Evolutionary conservation across 139 green algal species (phyloP).

Genomic region (Chlorella sp.): DNA sequence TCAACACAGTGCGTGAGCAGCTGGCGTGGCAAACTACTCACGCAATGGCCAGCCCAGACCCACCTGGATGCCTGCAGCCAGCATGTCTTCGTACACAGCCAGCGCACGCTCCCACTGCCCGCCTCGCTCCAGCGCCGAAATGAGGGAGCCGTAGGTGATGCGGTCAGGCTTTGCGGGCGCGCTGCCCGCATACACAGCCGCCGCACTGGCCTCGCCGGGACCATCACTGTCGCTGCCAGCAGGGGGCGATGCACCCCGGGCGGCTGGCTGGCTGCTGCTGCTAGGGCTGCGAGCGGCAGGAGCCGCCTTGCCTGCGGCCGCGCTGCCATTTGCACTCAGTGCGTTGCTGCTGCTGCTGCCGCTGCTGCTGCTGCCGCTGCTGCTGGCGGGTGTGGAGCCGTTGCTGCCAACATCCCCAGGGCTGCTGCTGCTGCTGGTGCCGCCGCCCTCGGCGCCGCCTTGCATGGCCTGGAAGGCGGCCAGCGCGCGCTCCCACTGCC

Average conservation of each 20-base stretch:
- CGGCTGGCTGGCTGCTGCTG: background rate
- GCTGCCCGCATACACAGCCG: background rate
- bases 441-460: background rate
- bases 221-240: too few species aligned
- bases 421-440: background rate
- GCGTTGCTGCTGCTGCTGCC: background rate
- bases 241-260: too few species aligned
- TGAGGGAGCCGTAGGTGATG: slow-evolving; percentile 80
- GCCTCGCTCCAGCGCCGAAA: slow-evolving; percentile 62
- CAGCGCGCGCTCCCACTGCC: slow-evolving; percentile 70
- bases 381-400: background rate
- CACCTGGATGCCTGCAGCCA: slow-evolving; percentile 19
- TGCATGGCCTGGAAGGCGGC: slow-evolving; percentile 37
- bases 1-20: too few species aligned
- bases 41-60: background rate
- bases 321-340: too few species aligned
- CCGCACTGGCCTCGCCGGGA: background rate
- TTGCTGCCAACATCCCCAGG: background rate
- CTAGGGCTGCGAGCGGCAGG: background rate
- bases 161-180: slow-evolving; percentile 66
- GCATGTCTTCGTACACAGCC: slow-evolving; percentile 41
- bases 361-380: background rate
- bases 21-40: too few species aligned
- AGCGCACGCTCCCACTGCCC: slow-evolving; percentile 46
- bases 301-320: background rate